Evolutionary conservation across 495 filamentous ascomycete genomes (phyloP), one percentile per base, ranked within the genome.

Genomic region (Oleoguttula mirabilis): DNA sequence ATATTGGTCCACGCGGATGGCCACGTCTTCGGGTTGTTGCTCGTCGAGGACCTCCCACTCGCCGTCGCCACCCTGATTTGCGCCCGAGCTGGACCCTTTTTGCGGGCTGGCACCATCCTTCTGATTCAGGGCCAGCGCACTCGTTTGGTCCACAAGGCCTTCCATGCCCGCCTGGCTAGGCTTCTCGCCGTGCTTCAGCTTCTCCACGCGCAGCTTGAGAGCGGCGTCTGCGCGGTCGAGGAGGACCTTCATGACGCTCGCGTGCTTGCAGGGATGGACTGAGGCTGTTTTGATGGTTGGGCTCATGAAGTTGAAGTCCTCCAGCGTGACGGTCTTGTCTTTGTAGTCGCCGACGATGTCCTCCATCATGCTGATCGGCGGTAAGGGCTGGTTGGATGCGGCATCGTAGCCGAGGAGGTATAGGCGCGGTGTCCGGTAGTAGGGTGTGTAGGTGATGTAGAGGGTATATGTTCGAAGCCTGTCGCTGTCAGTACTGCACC

Each of bases 341-440:
- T 94, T 93, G 70, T 99, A 99, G 70, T 99, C 92, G 54, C 92
- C 88, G 21, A 95, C 82, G 54, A 99, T 96, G 55, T 99, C 92
- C 58, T 99, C 90, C 82, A 96, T 94, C 92, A 99, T 96, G 19
- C 80, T 70, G 19, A 80, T 74, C 2, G 90, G 92, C 4, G 82
- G 73, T 19, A 95, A 82, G 4, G 93, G 88, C 49, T 84, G 28
- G 25, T 54, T 54, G 25, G 35, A 25, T 3, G 35, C 76, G 17
- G 83, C 67, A 33, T 47, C 39, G 60, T 94, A 94, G 43, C 92
- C 92, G 4, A 84, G 88, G 47, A 99, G 73, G 64, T 94, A 99
- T 58, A 95, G 76, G 23, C 92, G 87, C 0, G 92, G 92, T 25
- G 88, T 94, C 41, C 86, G 86, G 66, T 95, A 99, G 68, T 90